phyloP scores from a whole-genome alignment of 1,139 yeast genomes.

The Candida smagusa region DNA sequence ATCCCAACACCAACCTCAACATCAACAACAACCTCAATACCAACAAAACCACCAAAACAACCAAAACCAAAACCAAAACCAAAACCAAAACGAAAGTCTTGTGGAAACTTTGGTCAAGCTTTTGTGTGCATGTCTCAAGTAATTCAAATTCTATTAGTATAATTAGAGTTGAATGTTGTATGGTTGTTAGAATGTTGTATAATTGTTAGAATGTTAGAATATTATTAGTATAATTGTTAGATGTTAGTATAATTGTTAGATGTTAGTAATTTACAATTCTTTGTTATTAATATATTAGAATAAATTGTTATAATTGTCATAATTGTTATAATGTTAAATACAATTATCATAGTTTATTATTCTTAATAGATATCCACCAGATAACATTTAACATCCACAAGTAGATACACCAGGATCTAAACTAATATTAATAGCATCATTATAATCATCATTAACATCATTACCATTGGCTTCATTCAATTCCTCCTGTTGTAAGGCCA shows the following conservation, averaged over 20 bases:
- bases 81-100: slow-evolving; percentile 1
- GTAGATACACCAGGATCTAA: slow-evolving; percentile 66
- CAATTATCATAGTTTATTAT: too few species aligned
- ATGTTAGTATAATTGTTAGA: background rate
- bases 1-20: slow-evolving; percentile 25
- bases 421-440: slow-evolving; percentile 93
- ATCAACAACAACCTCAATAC: slow-evolving; percentile 18
- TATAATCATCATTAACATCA: slow-evolving; percentile 72
- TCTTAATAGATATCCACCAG: too few species aligned
- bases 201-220: background rate
- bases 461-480: slow-evolving; percentile 82
- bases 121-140: slow-evolving; percentile 32
- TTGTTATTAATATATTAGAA: too few species aligned
- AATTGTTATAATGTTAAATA: too few species aligned
- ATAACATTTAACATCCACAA: slow-evolving; percentile 65
- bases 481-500: slow-evolving; percentile 89
- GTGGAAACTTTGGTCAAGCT: slow-evolving; percentile 29
- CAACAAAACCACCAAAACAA: slow-evolving; percentile 20
- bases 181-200: background rate
- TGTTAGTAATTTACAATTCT: background rate
- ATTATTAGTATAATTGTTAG: background rate
- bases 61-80: slow-evolving; percentile 26
- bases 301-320: too few species aligned
- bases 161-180: background rate
- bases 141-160: background rate